Conservation (phyloP, 441 rosid genomes). For the Melastoma candidum region DNA sequence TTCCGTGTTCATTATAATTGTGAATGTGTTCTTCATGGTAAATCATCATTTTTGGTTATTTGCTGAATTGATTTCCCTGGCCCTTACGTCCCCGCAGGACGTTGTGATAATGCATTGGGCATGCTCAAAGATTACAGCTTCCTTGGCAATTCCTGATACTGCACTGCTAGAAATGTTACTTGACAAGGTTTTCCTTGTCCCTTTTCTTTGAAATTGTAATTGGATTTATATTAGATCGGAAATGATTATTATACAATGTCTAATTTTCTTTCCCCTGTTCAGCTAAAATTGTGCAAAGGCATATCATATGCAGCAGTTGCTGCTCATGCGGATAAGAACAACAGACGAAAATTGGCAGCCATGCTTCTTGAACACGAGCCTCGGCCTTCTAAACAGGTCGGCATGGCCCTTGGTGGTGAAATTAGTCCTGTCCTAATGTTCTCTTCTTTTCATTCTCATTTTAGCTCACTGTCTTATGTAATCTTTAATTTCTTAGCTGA, state of each 20-base stretch:
- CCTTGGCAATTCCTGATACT: conserved; percentile 78
- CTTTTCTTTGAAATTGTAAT: conserved; percentile 1
- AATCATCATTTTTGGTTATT: not conserved
- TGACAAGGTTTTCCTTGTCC: conserved; percentile 56
- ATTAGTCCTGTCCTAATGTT: not conserved
- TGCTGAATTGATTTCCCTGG: not conserved
- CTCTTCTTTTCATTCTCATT: not conserved
- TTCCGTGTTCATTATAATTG: no score
- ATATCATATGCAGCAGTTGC: conserved; percentile 99
- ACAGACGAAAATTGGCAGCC: conserved; percentile 89
- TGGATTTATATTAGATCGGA: not conserved
- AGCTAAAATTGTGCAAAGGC: conserved; percentile 84
- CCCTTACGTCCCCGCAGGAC: conserved; percentile 39
- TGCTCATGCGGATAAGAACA: conserved; percentile 94
- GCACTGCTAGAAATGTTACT: conserved; percentile 82
- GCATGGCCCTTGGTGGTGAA: not conserved
- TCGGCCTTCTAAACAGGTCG: conserved; percentile 89
- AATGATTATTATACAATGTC: conserved; percentile 9
- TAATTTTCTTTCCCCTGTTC: conserved; percentile 30
- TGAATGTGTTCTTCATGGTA: no score
- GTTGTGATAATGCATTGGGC: conserved; percentile 99
- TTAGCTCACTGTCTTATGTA: not conserved
- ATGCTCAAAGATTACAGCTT: conserved; percentile 87
- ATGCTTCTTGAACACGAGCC: conserved; percentile 97
- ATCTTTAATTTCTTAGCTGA: not conserved